A percentile compares a stretch with the other conserved stretches of the same genome.
Conservation (phyloP, 352 stramenopile species). For the Globisporangium nunn region DNA sequence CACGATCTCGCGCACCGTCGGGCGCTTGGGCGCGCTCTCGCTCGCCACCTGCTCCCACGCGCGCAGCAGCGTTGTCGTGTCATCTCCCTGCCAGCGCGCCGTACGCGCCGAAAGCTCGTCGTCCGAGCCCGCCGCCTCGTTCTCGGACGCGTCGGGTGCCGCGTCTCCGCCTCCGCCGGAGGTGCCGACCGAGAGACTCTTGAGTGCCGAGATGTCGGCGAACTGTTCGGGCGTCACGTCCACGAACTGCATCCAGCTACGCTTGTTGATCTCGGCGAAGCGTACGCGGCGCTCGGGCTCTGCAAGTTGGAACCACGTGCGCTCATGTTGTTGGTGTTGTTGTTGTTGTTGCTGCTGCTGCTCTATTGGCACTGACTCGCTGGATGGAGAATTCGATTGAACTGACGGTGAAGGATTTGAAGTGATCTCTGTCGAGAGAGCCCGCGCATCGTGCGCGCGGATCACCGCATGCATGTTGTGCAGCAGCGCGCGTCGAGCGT, state of each 20-base stretch:
- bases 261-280: slow-evolving; percentile 3
- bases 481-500: not conserved
- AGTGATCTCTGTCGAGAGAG: too few species aligned
- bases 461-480: slow-evolving; percentile 1
- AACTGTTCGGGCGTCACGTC: not conserved
- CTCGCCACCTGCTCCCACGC: not conserved
- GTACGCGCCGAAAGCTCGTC: not conserved
- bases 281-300: not conserved
- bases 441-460: not conserved
- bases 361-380: not conserved
- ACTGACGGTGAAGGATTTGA: too few species aligned
- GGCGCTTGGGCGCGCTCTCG: not conserved
- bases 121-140: not conserved
- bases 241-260: not conserved
- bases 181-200: not conserved
- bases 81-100: not conserved
- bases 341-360: too few species aligned
- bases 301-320: not conserved
- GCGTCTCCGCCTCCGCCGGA: not conserved
- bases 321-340: too few species aligned
- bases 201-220: not conserved
- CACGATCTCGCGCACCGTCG: not conserved
- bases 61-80: not conserved
- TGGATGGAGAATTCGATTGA: too few species aligned
- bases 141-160: not conserved